Evolutionary conservation across 2,329 filamentous ascomycete genomes (phyloP).

Genomic region (Dactylellina drechsleri): DNA sequence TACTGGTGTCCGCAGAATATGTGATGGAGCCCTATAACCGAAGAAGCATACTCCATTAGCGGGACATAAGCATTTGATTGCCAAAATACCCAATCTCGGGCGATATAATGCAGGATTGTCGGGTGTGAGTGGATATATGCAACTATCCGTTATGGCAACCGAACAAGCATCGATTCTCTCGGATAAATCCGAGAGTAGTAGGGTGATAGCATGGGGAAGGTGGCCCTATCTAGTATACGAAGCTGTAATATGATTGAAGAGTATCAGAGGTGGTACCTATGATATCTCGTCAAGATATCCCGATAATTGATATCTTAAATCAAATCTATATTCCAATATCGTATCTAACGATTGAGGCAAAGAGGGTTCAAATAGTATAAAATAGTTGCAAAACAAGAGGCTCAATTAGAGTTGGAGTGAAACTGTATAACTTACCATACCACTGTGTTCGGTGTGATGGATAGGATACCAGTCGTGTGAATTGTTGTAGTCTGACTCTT

Average conservation of each 20-base stretch:
- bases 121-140: conserved; percentile 3
- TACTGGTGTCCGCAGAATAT: conserved; percentile 31
- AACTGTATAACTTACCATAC: conserved; percentile 52
- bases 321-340: too few species aligned
- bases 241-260: too few species aligned
- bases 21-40: conserved; percentile 36
- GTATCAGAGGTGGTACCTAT: too few species aligned
- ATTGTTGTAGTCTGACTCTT: conserved; percentile 49
- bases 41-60: conserved; percentile 17
- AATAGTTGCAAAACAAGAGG: conserved; percentile 17
- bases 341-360: conserved; percentile 23
- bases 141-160: neutral
- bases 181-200: too few species aligned
- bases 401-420: conserved; percentile 27
- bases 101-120: neutral
- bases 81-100: too few species aligned
- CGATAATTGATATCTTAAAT: too few species aligned
- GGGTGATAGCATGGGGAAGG: too few species aligned
- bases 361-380: conserved; percentile 13
- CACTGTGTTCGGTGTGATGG: conserved; percentile 41
- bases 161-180: neutral
- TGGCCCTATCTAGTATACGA: too few species aligned
- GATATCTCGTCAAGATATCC: too few species aligned
- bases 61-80: neutral
- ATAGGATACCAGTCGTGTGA: conserved; percentile 44